phyloP scores from a whole-genome alignment of 352 stramenopile genomes.

The Ochromonadaceae sp. region DNA sequence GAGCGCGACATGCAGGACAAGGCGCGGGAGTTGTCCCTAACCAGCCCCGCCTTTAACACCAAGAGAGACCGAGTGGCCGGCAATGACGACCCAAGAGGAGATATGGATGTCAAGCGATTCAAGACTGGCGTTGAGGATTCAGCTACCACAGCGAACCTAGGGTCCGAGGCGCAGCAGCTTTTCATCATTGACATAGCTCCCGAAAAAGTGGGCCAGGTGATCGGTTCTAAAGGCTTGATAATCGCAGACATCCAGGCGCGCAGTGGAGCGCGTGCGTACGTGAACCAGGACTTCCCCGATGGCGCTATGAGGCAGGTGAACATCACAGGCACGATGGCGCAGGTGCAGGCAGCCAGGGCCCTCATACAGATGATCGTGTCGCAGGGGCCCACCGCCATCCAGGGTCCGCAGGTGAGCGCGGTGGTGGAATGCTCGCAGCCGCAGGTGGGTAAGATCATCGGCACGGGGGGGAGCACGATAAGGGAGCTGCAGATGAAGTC shows the following conservation, averaged over 20 bases:
- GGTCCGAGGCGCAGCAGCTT: background rate
- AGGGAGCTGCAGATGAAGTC: slow-evolving; percentile 9
- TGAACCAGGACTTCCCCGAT: slow-evolving; percentile 15
- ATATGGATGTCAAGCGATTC: no score
- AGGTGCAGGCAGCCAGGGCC: background rate
- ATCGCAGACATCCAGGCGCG: slow-evolving; percentile 13
- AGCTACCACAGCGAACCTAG: no score
- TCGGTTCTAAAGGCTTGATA: slow-evolving; percentile 13
- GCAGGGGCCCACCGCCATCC: background rate
- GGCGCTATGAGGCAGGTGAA: background rate
- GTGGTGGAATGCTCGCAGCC: background rate
- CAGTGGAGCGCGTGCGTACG: background rate
- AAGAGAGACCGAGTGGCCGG: no score
- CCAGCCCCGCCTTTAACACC: no score
- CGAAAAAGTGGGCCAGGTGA: slow-evolving; percentile 15
- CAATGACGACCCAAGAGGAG: no score
- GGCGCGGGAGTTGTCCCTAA: no score
- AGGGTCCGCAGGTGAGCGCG: background rate
- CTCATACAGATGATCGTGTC: background rate
- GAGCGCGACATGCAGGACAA: no score
- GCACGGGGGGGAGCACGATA: slow-evolving; percentile 4
- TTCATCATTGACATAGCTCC: slow-evolving; percentile 1
- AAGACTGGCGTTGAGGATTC: no score
- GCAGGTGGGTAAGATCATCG: slow-evolving; percentile 11
- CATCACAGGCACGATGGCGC: background rate